Evolutionary conservation across 148 eudicot genomes (phyloP).

Genomic region (Cornus suecica): DNA sequence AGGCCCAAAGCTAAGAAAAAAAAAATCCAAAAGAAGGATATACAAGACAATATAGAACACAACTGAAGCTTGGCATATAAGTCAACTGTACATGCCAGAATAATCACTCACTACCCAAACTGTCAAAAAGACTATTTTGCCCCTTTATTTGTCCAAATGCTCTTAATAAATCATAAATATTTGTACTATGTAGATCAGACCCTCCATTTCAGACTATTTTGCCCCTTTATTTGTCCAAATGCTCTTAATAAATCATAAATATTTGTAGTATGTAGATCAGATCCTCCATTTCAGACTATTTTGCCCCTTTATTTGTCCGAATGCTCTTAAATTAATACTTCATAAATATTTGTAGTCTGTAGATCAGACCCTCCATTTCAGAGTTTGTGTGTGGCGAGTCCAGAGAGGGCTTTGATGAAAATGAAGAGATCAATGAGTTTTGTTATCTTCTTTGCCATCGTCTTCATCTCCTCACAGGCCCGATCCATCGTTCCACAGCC

Average conservation of each 20-base stretch:
- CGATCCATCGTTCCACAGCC: constrained; percentile 24
- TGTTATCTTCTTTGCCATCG: constrained; percentile 7
- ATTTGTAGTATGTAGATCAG: not conserved
- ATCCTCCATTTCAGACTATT: too few relatives aligned
- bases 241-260: not conserved
- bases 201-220: not conserved
- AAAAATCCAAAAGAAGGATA: too few relatives aligned
- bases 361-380: not conserved
- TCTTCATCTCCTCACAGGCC: constrained; percentile 16
- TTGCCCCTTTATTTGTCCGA: not conserved
- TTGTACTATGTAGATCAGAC: not conserved
- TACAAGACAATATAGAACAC: too few relatives aligned
- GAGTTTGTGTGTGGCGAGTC: not conserved
- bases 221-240: not conserved
- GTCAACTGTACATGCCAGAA: too few relatives aligned
- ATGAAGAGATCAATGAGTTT: constrained; percentile 11
- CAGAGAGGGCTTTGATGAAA: constrained; percentile 7
- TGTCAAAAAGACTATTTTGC: not conserved
- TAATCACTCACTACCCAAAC: too few relatives aligned
- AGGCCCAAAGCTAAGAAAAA: too few relatives aligned
- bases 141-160: not conserved
- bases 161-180: not conserved
- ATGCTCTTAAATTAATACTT: not conserved
- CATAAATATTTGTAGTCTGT: not conserved
- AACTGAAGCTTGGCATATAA: too few relatives aligned